Percentiles rank a stretch among this genome's conserved stretches.
Conservation (phyloP, 257 asterid species). For the Solanum lycopersicoides region DNA sequence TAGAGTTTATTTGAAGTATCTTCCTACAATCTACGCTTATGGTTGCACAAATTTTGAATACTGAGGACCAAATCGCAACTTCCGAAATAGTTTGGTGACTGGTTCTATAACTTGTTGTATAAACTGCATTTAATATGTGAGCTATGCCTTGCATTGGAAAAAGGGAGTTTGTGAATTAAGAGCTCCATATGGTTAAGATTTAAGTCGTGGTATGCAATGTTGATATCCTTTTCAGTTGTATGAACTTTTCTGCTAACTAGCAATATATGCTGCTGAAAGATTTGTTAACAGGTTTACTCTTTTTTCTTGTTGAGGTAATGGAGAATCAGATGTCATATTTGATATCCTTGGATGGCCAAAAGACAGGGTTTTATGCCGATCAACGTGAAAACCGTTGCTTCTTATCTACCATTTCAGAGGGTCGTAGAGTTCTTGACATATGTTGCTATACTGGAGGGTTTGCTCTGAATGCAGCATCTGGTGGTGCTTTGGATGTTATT, state of each 20-base stretch:
- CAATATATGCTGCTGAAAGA: not conserved
- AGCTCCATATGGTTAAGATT: not conserved
- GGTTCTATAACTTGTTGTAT: not conserved
- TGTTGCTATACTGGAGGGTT: conserved; percentile 98
- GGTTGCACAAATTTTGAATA: not conserved
- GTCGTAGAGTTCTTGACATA: conserved; percentile 66
- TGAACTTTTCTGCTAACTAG: not conserved
- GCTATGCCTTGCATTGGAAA: not conserved
- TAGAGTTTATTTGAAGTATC: not conserved
- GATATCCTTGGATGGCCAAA: conserved; percentile 85
- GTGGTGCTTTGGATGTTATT: conserved; percentile 74
- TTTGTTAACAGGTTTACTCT: not conserved
- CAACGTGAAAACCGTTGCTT: conserved; percentile 89
- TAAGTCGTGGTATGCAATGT: not conserved
- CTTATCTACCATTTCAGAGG: conserved; percentile 67
- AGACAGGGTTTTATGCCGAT: conserved; percentile 95
- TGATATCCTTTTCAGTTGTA: not conserved
- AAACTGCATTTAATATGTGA: not conserved
- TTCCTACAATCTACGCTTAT: not conserved
- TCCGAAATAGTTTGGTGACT: not conserved
- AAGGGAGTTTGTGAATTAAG: not conserved
- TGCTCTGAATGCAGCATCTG: conserved; percentile 73
- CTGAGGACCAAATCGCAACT: not conserved
- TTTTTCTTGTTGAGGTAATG: conserved; percentile 44
- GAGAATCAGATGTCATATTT: conserved; percentile 77